Conservation (phyloP, 345 rosid genomes). For the Iberis pinnata region DNA sequence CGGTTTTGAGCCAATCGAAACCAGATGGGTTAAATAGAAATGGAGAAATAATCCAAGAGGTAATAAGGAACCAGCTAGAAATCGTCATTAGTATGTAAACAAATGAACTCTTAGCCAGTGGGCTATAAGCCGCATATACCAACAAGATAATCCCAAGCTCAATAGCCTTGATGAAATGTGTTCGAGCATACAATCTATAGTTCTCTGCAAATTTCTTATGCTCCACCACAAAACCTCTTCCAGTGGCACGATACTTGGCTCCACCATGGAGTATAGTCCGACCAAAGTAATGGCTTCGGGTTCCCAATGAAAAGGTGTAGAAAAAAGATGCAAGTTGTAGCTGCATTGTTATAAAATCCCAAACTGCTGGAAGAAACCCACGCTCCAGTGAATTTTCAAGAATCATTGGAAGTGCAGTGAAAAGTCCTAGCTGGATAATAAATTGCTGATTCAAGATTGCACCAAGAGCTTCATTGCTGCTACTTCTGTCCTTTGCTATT, state of each 20-base stretch:
- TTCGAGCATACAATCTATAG: constrained; percentile 77
- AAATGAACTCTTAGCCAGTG: constrained; percentile 63
- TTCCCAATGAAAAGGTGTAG: constrained; percentile 97
- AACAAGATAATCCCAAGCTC: constrained; percentile 76
- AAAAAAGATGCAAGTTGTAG: constrained; percentile 91
- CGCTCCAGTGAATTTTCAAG: constrained; percentile 92
- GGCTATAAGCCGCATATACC: constrained; percentile 72
- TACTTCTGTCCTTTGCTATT: constrained; percentile 45
- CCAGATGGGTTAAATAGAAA: constrained; percentile 92
- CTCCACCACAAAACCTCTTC: constrained; percentile 93
- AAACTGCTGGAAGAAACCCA: constrained; percentile 82
- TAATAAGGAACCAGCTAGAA: constrained; percentile 80
- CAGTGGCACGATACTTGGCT: constrained; percentile 95
- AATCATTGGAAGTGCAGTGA: constrained; percentile 96
- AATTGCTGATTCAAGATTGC: constrained; percentile 89
- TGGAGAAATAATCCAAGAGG: constrained; percentile 79
- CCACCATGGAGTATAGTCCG: constrained; percentile 96
- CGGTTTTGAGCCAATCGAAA: constrained; percentile 91
- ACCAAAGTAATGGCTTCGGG: constrained; percentile 92
- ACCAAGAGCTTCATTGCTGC: constrained; percentile 67
- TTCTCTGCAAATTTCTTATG: constrained; percentile 90
- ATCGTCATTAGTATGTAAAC: constrained; percentile 80
- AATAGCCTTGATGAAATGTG: constrained; percentile 80
- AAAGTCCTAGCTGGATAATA: constrained; percentile 84
- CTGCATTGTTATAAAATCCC: constrained; percentile 97